Evolutionary conservation across 169 alveolate species (phyloP), one percentile per base, ranked within the genome.

Genomic region (Plasmodium adleri): DNA sequence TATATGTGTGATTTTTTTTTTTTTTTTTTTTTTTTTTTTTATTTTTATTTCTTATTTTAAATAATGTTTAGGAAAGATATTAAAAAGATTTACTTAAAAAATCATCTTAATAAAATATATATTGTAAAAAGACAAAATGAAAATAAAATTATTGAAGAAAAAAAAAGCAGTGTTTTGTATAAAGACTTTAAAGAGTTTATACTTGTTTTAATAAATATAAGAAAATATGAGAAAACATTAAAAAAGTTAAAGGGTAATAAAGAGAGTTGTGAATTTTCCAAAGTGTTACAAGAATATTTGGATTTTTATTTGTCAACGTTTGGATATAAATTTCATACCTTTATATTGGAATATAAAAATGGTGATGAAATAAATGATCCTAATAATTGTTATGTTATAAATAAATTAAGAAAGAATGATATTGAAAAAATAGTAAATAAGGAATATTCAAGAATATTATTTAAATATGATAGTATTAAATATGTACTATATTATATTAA

Each of bases 271-370:
- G 86, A 70, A 2, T 59, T 59, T 71, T 26, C 86, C n/a, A 49
- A 58, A 15, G 71, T 50, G 15, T 83, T 83, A 39, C 64, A 54
- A 59, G 74, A 71, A 32, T 83, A 83, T 49, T 52, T 83, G 43
- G 74, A 43, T 60, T 83, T 83, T 83, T 70, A 83, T 72, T 54
- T 83, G 6, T 10, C 20, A 7, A 72, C 54, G 2, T 83, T 83
- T 49, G 91, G 91, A 17, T 72, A 83, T 70, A 83, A 83, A 83
- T 83, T 83, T 54, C 91, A 83, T 54, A 59, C 83, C 8, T 83
- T 83, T 49, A 70, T 83, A 68, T 59, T 83, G 52, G 91, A 83
- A 83, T 83, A 70, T 47, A 83, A 54, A 9, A 71, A 17, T 20
- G 64, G 52, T 67, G 6, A 15, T n/a, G 10, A n/a, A 15, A 43